Conservation (phyloP, 495 filamentous ascomycete genomes). For the Hypoxylon cercidicola region DNA sequence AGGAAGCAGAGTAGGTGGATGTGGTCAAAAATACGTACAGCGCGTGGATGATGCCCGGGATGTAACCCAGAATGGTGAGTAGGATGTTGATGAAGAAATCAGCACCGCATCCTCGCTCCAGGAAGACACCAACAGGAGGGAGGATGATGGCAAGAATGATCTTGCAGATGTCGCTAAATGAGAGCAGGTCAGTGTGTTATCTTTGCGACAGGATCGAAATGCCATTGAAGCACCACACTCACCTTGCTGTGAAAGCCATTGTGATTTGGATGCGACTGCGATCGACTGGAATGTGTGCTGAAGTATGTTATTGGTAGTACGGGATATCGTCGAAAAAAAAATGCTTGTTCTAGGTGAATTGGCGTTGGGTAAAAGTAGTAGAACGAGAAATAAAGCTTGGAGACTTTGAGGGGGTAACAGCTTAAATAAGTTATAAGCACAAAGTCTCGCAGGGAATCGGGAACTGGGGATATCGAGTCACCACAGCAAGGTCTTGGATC, state of each 20-base stretch:
- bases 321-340: not conserved
- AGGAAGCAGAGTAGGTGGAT: too few species aligned
- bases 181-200: constrained; percentile 4
- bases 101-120: constrained; percentile 84
- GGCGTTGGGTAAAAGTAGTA: not conserved
- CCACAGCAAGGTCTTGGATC: constrained; percentile 8
- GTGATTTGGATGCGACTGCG: constrained; percentile 20
- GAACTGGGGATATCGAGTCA: constrained; percentile 18
- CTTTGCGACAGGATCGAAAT: constrained; percentile 1
- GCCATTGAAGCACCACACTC: constrained; percentile 37
- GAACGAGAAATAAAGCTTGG: constrained; percentile 1
- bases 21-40: constrained; percentile 56
- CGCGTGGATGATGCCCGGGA: constrained; percentile 80
- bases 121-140: constrained; percentile 90
- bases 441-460: constrained; percentile 18
- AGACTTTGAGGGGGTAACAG: constrained; percentile 14
- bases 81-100: constrained; percentile 90
- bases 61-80: constrained; percentile 83
- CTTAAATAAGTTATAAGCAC: constrained; percentile 37
- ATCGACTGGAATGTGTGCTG: not conserved
- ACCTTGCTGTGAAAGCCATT: constrained; percentile 70
- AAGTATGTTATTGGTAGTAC: not conserved
- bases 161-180: constrained; percentile 82
- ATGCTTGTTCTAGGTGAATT: constrained; percentile 8
- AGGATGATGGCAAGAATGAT: constrained; percentile 88